Evolutionary conservation across 1,284 basidiomycete genomes (phyloP).

Genomic region (Cerrena zonata): DNA sequence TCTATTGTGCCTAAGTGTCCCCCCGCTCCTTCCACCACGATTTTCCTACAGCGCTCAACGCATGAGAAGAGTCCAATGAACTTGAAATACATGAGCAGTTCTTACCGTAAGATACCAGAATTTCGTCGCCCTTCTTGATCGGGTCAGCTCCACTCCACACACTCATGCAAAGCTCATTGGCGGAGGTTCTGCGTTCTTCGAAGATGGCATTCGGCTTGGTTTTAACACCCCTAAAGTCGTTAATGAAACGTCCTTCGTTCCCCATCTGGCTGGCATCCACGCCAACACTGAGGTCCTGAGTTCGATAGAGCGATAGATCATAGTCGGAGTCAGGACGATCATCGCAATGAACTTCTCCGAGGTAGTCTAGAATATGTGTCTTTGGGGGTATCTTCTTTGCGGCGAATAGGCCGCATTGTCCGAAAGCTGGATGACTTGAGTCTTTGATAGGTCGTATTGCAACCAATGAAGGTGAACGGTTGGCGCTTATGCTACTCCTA

Average conservation of each 20-base stretch:
- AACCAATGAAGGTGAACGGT: conserved; percentile 7
- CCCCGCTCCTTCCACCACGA: conserved; percentile 4
- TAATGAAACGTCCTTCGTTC: conserved; percentile 83
- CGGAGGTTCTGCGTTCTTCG: conserved; percentile 45
- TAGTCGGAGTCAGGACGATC: conserved; percentile 72
- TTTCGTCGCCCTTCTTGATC: conserved; percentile 78
- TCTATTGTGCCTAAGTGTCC: no score
- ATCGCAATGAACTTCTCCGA: conserved; percentile 80
- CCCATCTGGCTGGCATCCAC: conserved; percentile 73
- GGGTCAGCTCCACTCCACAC: conserved; percentile 58
- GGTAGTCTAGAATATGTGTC: conserved; percentile 73
- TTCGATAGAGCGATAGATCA: conserved; percentile 74
- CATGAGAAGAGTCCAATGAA: conserved; percentile 15
- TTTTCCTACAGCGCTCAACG: conserved; percentile 1
- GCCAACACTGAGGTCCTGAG: conserved; percentile 49
- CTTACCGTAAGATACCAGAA: conserved; percentile 89
- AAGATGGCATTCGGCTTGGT: conserved; percentile 73
- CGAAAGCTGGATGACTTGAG: conserved; percentile 44
- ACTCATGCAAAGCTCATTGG: conserved; percentile 73
- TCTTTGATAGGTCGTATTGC: conserved; percentile 22
- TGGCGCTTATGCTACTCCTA: neutral
- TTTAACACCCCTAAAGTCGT: conserved; percentile 77
- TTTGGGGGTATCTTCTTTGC: conserved; percentile 59
- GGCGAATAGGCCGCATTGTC: conserved; percentile 81
- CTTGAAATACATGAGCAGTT: conserved; percentile 61